These are phyloP conservation scores for Eimeria zaria DNA, from an alignment of 169 alveolate genomes.

Conservation along the genomic window DNA sequence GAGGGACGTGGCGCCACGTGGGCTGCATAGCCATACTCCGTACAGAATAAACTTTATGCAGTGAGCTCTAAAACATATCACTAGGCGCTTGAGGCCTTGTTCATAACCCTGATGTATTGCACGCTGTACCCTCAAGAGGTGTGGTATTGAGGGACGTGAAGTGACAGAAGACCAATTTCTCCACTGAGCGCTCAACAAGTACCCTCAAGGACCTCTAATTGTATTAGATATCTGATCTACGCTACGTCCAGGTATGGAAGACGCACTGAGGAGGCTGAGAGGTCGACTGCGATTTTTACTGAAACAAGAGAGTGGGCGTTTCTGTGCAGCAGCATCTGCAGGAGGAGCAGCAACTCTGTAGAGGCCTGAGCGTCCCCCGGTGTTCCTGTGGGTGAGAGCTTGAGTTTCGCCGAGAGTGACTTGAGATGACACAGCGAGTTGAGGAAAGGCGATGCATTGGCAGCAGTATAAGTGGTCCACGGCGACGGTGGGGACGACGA, in stretches of 20 bases:
- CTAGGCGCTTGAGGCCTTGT: not conserved
- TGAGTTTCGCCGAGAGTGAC: conserved; percentile 70
- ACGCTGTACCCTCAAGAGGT: conserved; percentile 2
- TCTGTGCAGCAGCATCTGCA: conserved; percentile 74
- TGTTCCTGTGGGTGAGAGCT: conserved; percentile 57
- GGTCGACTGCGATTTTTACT: conserved; percentile 68
- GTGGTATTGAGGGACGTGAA: conserved; percentile 13
- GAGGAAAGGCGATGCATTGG: conserved; percentile 46
- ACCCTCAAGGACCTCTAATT: conserved; percentile 13
- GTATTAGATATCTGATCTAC: not conserved
- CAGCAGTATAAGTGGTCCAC: conserved; percentile 69
- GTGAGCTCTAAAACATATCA: not conserved
- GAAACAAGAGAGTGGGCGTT: conserved; percentile 73
- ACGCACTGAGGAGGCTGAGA: conserved; percentile 69
- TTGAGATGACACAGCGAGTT: conserved; percentile 35
- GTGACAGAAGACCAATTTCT: not conserved
- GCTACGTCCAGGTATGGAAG: conserved; percentile 4
- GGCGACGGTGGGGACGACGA: not conserved
- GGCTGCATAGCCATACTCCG: conserved; percentile 54
- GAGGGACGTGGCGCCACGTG: conserved; percentile 76
- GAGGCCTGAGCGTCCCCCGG: conserved; percentile 70
- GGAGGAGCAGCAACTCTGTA: conserved; percentile 64
- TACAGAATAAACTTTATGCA: not conserved
- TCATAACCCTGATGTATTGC: not conserved
- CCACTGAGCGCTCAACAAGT: not conserved